Evolutionary conservation across 805 yeast species (phyloP).

Genomic region (Candida vaughaniae): DNA sequence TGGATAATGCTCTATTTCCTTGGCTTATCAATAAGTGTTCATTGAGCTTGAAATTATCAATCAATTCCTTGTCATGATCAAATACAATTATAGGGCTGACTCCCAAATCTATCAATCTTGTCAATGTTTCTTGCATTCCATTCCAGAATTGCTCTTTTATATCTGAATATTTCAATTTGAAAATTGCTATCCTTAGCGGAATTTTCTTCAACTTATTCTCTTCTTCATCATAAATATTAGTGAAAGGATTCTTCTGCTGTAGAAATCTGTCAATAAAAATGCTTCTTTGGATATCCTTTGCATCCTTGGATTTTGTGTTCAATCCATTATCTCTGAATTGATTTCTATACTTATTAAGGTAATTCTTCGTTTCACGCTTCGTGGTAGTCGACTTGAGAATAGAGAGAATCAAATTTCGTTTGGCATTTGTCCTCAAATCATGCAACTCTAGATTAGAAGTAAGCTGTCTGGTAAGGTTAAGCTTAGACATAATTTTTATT

Average conservation of each 20-base stretch:
- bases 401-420: slow-evolving; percentile 73
- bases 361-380: slow-evolving; percentile 84
- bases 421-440: slow-evolving; percentile 41
- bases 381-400: slow-evolving; percentile 90
- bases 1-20: slow-evolving; percentile 28
- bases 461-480: slow-evolving; percentile 20
- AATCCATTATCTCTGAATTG: slow-evolving; percentile 30
- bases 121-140: slow-evolving; percentile 57
- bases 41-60: slow-evolving; percentile 26
- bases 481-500: slow-evolving; percentile 3
- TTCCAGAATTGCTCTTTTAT: slow-evolving; percentile 31
- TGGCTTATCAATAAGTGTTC: slow-evolving; percentile 32
- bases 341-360: slow-evolving; percentile 66
- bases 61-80: slow-evolving; percentile 41
- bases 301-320: slow-evolving; percentile 18
- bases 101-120: slow-evolving; percentile 60
- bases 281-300: slow-evolving; percentile 27
- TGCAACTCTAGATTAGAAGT: slow-evolving; percentile 38
- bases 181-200: slow-evolving; percentile 54
- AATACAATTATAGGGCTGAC: slow-evolving; percentile 69
- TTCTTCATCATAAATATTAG: slow-evolving; percentile 28
- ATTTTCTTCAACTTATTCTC: slow-evolving; percentile 36
- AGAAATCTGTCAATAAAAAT: slow-evolving; percentile 33
- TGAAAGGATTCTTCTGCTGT: slow-evolving; percentile 32
- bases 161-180: slow-evolving; percentile 46